Percentiles rank a stretch among this genome's conserved stretches.
phyloP scores from a whole-genome alignment of 148 eudicot genomes.

The Camellia lanceoleosa region DNA sequence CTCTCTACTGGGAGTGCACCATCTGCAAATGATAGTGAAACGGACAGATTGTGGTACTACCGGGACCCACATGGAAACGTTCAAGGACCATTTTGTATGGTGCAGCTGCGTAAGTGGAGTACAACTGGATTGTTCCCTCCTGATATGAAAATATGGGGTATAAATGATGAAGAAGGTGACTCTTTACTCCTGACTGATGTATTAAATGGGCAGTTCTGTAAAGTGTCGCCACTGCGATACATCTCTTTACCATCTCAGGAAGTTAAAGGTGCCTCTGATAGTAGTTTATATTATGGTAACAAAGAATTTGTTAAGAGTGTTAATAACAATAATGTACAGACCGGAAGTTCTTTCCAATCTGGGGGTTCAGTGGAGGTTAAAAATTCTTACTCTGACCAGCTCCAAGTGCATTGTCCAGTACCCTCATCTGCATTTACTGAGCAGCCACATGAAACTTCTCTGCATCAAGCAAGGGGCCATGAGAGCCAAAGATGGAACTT shows the following conservation, averaged over 20 bases:
- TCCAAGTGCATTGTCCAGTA: conserved; percentile 20
- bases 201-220: conserved; percentile 44
- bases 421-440: conserved; percentile 18
- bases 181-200: conserved; percentile 67
- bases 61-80: conserved; percentile 71
- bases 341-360: conserved; percentile 11
- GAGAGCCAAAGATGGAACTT: conserved; percentile 19
- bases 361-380: conserved; percentile 1
- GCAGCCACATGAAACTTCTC: conserved; percentile 13
- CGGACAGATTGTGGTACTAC: conserved; percentile 77
- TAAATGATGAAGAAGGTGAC: conserved; percentile 43
- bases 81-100: conserved; percentile 87
- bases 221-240: conserved; percentile 18
- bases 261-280: conserved; percentile 31
- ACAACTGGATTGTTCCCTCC: conserved; percentile 65
- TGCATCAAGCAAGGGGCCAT: conserved; percentile 12
- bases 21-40: conserved; percentile 37
- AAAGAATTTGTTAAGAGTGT: conserved; percentile 13
- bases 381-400: conserved; percentile 13
- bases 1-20: conserved; percentile 33
- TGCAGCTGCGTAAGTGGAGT: conserved; percentile 80
- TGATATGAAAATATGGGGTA: conserved; percentile 81
- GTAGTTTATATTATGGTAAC: conserved; percentile 29
- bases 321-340: conserved; percentile 10
- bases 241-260: conserved; percentile 31